Base-by-base conservation (phyloP, 2,329 filamentous ascomycete genomes). In the Sporothrix brunneoviolacea region DNA sequence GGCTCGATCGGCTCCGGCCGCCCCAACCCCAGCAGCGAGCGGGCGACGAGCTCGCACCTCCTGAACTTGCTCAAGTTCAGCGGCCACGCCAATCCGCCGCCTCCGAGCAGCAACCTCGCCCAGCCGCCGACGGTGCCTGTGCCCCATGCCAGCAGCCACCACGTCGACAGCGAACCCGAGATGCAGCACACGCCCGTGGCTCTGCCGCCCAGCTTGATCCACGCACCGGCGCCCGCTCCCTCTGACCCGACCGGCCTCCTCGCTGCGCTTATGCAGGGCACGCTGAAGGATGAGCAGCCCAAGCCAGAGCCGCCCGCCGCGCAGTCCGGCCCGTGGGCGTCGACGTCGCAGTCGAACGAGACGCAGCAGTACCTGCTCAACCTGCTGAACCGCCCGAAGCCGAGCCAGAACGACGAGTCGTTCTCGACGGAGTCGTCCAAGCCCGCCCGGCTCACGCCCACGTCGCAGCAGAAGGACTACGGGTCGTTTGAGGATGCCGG, bases 301-400 rank as follows among this genome's bases (percentile, higher is more conserved):
- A 63, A 62, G 57, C 56, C 56, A 22, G 52, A 58, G n/a, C 57
- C 55, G 3, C 18, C 43, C 27, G 30, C 49, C 58, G 38, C 54
- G 32, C 40, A 61, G 37, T 43, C 58, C 36, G 59, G 68, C 32
- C 57, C 61, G n/a, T 78, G 76, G 68, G 71, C 67, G 55, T 67
- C 71, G 22, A 70, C 71, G 30, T 71, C 77, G 38, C 77, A 80
- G 48, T 69, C 77, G 19, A 76, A 81, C 41, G 84, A 89, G 65
- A 88, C 90, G 4, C 87, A 94, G 66, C 84, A 91, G 56, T 87
- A 93, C 62, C 75, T 98, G 42, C 80, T 97, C 55, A 86, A 88
- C 60, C 75, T 97, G 52, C 77, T 98, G 56, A 93, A 90, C 62
- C 83, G 86, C 43, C 83, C 86, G 47, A 90, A 84, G 68, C 80